Conservation (phyloP, 2,329 filamentous ascomycete species). For the Botryotinia convoluta region DNA sequence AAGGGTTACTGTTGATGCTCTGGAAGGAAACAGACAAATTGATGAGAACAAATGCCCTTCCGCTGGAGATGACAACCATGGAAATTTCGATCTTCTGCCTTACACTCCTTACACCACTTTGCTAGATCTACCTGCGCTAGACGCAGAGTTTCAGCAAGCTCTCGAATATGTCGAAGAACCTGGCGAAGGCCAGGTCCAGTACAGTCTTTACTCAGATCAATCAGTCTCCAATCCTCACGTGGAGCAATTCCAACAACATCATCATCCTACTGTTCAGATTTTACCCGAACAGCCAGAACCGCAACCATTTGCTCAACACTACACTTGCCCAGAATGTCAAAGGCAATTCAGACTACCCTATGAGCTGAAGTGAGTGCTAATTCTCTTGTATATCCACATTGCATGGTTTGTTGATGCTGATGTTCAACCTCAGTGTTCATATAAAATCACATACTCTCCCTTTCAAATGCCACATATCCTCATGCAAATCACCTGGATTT, state of each 20-base stretch:
- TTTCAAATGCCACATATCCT: background rate
- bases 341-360: background rate
- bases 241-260: background rate
- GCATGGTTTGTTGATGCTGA: background rate
- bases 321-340: background rate
- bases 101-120: background rate
- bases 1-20: background rate
- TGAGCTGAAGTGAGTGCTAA: slow-evolving; percentile 14
- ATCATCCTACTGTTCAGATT: background rate
- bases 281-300: background rate
- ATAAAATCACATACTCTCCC: slow-evolving; percentile 2
- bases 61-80: background rate
- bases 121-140: background rate
- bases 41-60: slow-evolving; percentile 4
- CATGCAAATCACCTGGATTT: background rate
- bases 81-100: slow-evolving; percentile 10
- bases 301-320: background rate
- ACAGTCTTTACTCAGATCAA: background rate
- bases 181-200: background rate
- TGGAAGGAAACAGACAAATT: background rate
- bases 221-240: background rate
- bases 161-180: background rate
- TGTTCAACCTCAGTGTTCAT: background rate
- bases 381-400: background rate
- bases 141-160: background rate